Conservation (phyloP, 148 eudicot genomes). For the Hydrangea macrophylla region DNA sequence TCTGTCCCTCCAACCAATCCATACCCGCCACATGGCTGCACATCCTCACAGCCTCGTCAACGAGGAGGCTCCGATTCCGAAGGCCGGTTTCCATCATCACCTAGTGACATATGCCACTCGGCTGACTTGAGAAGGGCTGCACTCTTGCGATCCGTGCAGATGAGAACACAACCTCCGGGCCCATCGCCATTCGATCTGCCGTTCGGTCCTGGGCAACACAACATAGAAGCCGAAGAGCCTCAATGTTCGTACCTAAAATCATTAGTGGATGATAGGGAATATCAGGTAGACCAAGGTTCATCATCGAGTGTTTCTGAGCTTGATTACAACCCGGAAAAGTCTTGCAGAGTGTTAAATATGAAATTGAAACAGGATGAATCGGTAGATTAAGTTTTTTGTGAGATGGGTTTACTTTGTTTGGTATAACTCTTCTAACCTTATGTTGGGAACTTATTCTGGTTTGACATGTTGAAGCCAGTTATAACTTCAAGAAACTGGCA, state of each 20-base stretch:
- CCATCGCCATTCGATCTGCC: slow-evolving; percentile 46
- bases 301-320: slow-evolving; percentile 32
- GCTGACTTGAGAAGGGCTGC: slow-evolving; percentile 90
- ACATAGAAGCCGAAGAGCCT: slow-evolving; percentile 45
- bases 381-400: slow-evolving; percentile 19
- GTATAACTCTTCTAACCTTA: too few species aligned
- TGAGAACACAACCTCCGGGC: slow-evolving; percentile 75
- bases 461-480: too few species aligned
- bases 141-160: slow-evolving; percentile 86
- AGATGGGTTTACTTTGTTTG: too few species aligned
- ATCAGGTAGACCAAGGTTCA: slow-evolving; percentile 42
- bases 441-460: too few species aligned
- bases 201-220: slow-evolving; percentile 31
- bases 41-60: slow-evolving; percentile 67
- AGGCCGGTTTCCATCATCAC: slow-evolving; percentile 91
- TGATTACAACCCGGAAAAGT: slow-evolving; percentile 29
- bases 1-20: slow-evolving; percentile 51
- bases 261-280: slow-evolving; percentile 53
- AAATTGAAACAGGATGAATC: slow-evolving; percentile 32
- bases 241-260: slow-evolving; percentile 60
- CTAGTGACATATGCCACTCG: slow-evolving; percentile 96
- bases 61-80: slow-evolving; percentile 83
- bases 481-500: too few species aligned
- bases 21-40: slow-evolving; percentile 33
- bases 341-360: slow-evolving; percentile 30